Evolutionary conservation across 371 early-diverging fungal species (phyloP), one percentile per base, ranked within the genome.

Genomic region (Mucor racemosus): DNA sequence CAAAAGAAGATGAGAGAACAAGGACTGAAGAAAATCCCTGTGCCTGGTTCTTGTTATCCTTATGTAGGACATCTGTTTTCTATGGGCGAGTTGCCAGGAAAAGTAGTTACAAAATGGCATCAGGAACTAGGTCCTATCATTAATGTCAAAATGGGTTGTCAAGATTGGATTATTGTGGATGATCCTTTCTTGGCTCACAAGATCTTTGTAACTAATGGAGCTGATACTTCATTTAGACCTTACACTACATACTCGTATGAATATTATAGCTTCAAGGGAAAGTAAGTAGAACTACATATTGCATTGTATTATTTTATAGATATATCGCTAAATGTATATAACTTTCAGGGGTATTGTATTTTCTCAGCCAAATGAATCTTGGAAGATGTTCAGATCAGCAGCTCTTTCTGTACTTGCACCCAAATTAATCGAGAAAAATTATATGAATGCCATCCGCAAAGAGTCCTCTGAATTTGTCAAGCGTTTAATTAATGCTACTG

Each of bases 141-240:
- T 31, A 42, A 64, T 9, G 4, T 71, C 6, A 14, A 57, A 10
- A 63, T 71, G 63, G 72, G 72, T 14, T 42, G 42, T 5, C 67
- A 67, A 15, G 38, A 34, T 19, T 71, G 72, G 67, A 17, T 71
- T 7, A 19, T 46, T 19, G 35, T 71, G 1, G 40, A 58, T n/a
- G 67, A 67, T 33, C 67, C 67, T 11, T 11, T 38, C 0, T 54
- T 71, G 26, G 72, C 72, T 0, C 72, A 71, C n/a, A 61, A 71
- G 50, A 44, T 71, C 1, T 60, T 71, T 64, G 72, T 71, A 11
- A 67, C 54, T 2, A n/a, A 57, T 34, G 72, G 72, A 21, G 50
- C 42, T 11, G 26, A 55, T 4, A 56, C 67, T 0, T 71, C 72
- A 7, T 42, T 38, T 11, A 21, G 72, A 11, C 50, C 63, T 17